Evolutionary conservation across 2,329 filamentous ascomycete genomes (phyloP), one percentile per base, ranked within the genome.

Genomic region (Trichoderma sp.): DNA sequence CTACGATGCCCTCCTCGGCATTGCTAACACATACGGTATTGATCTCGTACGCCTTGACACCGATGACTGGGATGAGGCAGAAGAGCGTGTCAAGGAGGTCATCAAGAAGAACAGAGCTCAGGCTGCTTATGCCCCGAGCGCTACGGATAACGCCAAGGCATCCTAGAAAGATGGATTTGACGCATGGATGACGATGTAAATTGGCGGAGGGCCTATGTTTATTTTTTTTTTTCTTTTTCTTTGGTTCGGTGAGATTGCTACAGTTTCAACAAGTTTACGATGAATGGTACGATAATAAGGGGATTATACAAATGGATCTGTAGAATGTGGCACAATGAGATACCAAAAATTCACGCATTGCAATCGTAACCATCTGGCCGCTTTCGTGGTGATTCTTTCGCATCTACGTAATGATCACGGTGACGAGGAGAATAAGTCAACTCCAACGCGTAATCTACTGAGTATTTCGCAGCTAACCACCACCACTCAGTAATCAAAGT

Each of bases 11-110:
- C 87, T 99, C 59, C 88, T 89, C 73, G 82, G 87, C n/a, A 99
- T 98, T 76, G 90, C 92, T 69, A 81, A 86, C 16, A 90, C 91
- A 78, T 97, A 96, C 80, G 86, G 87, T 68, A 94, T 96, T 55
- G 88, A 94, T 73, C 88, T 97, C 70, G 89, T 93, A 58, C 90
- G 90, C 73, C 87, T 99, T 59, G 89, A 94, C 72, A 93, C 92
- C 3, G 87, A 90, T 30, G 94, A 99, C 77, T 97, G 95, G 94
- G 96, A 98, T 76, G 84, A 89, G 69, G 93, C 96, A 0, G 95
- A 98, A 82, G 87, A 89, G 58, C 87, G 89, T 72, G 91, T 97
- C 69, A 93, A 96, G 80, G 86, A 86, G 65, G 90, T 94, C 66
- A 93, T 95, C 83, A 94, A 93, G 82, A 88, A 86, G 71, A 88